Base-by-base conservation (phyloP, 2,329 filamentous ascomycete species). In the Neurospora crassa region DNA sequence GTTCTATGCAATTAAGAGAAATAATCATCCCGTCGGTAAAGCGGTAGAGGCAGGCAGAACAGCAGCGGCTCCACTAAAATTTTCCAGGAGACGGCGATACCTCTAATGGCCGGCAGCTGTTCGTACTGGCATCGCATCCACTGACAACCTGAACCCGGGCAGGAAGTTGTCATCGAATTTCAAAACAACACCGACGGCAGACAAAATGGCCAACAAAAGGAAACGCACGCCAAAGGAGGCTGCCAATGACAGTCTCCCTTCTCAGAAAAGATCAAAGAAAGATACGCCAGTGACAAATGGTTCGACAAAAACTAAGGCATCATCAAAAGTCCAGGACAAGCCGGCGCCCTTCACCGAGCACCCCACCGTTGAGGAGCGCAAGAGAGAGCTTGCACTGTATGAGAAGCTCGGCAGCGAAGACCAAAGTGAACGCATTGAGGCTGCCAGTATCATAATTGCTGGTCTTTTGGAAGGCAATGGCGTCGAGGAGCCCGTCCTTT, bases 351-450 rank as follows among this genome's bases (percentile, higher is more conserved):
- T 90, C 75, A 78, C 85, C 74, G 86, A 88, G 73, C 81, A 84
- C 6, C 83, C 84, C 11, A 81, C 81, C 69, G 82, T 82, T 67
- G 85, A 87, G 45, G 86, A 89, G 71, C 84, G 87, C 72, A 85
- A 84, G 75, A 82, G 87, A 73, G 88, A 90, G 76, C 86, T 86
- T 2, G 80, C 81, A 2, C 81, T 91, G 2, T 91, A 91, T 78
- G 85, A 90, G 34, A 81, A 86, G 1, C 84, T 91, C 1, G 86
- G 87, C 41, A 90, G 87, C 74, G 87, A 89, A 74, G 87, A 89
- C 74, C 80, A 81, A 20, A 79, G 81, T 16, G 85, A 89, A 63
- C 84, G 89, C 67, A 83, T 90, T 37, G 81, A 83, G 29, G 88
- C 89, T 7, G 89, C 88, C 40, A 84, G 86, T 72, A 86, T 84